Base-by-base conservation (phyloP, 2,329 filamentous ascomycete genomes). In the Geosmithia flava region DNA sequence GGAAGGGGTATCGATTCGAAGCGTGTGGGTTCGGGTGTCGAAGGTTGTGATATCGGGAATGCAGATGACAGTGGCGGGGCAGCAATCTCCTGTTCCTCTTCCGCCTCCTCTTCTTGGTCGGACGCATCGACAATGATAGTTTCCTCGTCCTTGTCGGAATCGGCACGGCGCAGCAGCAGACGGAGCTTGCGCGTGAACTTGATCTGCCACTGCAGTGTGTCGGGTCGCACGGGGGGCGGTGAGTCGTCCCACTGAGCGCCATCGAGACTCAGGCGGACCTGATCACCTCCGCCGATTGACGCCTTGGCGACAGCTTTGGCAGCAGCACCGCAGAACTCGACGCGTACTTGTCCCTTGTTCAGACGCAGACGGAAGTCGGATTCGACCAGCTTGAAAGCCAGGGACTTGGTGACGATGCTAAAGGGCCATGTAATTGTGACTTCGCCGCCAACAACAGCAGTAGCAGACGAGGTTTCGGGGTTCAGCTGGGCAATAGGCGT, bases 361-460 rank as follows among this genome's bases (percentile, higher is more conserved):
- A 80, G 79, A 49, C 91, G 85, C 46, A 91, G 72, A 45, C 87
- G 83, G 58, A 90, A 85, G 62, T 96, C 88, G 44, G 82, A 81
- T 57, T 96, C 90, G 44, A 86, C 86, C 33, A 97, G 76, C 19
- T 94, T 76, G 46, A 96, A 81, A 23, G 87, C 83, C 54, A 89
- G 76, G 40, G 81, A 81, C 47, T 76, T 78, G 29, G 77, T 84
- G 23, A 87, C 80, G 20, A 84, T 85, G 53, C 86, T 95, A 64
- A 87, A 96, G 0, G 91, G 91, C 90, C 91, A 97, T 50, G 87
- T 81, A 37, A 97, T 79, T 8, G 88, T 91, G 20, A 96, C 79
- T 16, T 85, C 72, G 40, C 86, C 89, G 50, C 78, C 75, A 30
- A 95, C 65, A 13, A 69, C 67, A 51, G 67, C 67, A 6, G 65